A percentile compares a stretch with the other conserved stretches of the same genome.
Evolutionary conservation across 768 basidiomycete species (phyloP).

Genomic region (Calocybe gangraenosa): DNA sequence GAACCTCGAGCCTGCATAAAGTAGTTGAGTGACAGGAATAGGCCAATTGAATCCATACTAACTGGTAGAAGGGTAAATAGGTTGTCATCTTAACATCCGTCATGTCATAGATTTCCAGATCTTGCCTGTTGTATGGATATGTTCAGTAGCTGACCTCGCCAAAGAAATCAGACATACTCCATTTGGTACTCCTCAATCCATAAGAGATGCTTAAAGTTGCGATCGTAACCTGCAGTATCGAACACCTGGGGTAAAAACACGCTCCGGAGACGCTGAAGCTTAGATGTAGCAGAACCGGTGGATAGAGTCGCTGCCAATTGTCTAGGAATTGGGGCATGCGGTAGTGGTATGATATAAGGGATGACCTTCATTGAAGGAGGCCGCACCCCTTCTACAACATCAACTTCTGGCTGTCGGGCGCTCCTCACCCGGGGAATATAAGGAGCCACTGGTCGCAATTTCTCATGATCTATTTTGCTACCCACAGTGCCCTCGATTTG

Average conservation of each 20-base stretch:
- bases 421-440: constrained; percentile 34
- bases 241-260: constrained; percentile 38
- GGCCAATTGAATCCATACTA: constrained; percentile 14
- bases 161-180: constrained; percentile 19
- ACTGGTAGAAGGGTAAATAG: constrained; percentile 34
- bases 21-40: neutral
- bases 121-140: constrained; percentile 26
- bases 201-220: constrained; percentile 46
- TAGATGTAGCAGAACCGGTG: constrained; percentile 16
- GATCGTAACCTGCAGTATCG: constrained; percentile 34
- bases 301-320: constrained; percentile 27
- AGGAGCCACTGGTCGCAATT: constrained; percentile 39
- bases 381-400: constrained; percentile 36
- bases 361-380: constrained; percentile 39
- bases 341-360: constrained; percentile 37
- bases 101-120: constrained; percentile 37
- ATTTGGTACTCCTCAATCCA: constrained; percentile 35
- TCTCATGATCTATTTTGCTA: constrained; percentile 38
- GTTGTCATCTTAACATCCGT: constrained; percentile 26
- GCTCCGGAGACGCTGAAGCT: constrained; percentile 23
- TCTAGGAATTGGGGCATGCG: constrained; percentile 34
- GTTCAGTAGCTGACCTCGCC: neutral
- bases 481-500: constrained; percentile 42
- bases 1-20: constrained; percentile 32
- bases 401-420: constrained; percentile 26